phyloP scores from a whole-genome alignment of 768 basidiomycete genomes.

The Psilocybe tampanensis region DNA sequence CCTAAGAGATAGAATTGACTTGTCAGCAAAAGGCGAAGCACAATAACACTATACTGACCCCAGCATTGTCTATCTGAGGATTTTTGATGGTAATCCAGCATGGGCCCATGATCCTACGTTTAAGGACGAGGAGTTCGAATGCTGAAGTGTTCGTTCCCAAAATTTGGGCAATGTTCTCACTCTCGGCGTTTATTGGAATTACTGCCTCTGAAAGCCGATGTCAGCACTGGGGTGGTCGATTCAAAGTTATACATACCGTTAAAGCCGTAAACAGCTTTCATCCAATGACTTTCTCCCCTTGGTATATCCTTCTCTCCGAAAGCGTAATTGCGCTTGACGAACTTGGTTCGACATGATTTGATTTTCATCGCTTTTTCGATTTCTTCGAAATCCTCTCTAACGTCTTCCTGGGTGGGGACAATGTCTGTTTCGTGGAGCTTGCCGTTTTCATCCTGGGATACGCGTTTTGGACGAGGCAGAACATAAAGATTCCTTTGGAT shows the following conservation, averaged over 20 bases:
- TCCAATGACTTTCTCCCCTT: slow-evolving; percentile 77
- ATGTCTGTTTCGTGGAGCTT: slow-evolving; percentile 73
- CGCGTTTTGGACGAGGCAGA: slow-evolving; percentile 70
- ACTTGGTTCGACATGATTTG: slow-evolving; percentile 77
- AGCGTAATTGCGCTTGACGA: slow-evolving; percentile 88
- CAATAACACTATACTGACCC: slow-evolving; percentile 62
- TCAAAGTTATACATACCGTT: slow-evolving; percentile 55
- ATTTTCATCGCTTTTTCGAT: slow-evolving; percentile 74
- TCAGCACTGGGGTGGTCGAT: neutral
- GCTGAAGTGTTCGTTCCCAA: slow-evolving; percentile 92
- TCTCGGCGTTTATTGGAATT: slow-evolving; percentile 71
- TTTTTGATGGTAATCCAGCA: slow-evolving; percentile 93
- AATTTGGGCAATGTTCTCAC: slow-evolving; percentile 83
- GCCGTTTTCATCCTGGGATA: slow-evolving; percentile 59
- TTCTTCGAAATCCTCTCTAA: slow-evolving; percentile 82
- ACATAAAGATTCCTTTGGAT: slow-evolving; percentile 91
- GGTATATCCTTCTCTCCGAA: slow-evolving; percentile 89
- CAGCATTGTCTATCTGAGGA: slow-evolving; percentile 73
- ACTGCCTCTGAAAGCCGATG: slow-evolving; percentile 55
- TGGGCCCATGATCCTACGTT: slow-evolving; percentile 98
- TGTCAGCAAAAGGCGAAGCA: too few species aligned
- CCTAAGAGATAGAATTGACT: too few species aligned
- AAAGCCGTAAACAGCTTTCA: slow-evolving; percentile 93
- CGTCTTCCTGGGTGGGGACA: slow-evolving; percentile 67
- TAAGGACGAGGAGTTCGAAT: slow-evolving; percentile 91